Evolutionary conservation across 176 grass and related monocot species (phyloP), one percentile per base, ranked within the genome.

Genomic region (Areca catechu): DNA sequence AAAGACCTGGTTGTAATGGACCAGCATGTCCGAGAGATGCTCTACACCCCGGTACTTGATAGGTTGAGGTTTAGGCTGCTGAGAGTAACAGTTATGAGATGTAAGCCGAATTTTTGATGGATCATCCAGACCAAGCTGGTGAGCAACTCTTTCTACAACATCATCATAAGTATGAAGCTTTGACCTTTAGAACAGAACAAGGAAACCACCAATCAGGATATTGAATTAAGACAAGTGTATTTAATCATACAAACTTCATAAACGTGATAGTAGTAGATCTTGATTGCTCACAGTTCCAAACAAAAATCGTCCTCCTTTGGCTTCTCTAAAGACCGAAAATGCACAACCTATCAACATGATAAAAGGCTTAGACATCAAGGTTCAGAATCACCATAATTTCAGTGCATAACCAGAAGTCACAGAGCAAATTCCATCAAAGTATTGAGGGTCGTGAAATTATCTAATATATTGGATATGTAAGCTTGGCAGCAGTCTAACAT

Each of bases 61-160:
- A 10, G 86, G 80, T 71, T 96, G 91, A 20, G 91, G 91, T 76
- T 96, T 96, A 68, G 91, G 86, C 72, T 96, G 91, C 57, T 96
- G 91, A n/a, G 86, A 87, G 61, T 96, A 96, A 60, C 86, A 87
- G 66, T 90, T 96, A 76, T 90, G 83, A 53, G 86, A 79, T 62
- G 91, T 96, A 74, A 96, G 83, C 9, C 91, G 83, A 60, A 90
- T 87, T 83, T 96, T 96, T 5, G 86, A 65, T 65, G 91, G 80
- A 82, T 96, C 86, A 65, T 90, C 83, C 53, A 96, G 73, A 7
- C 72, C 68, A 34, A 96, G 78, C 17, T 87, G 76, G 15, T 17
- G 56, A n/a, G 83, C 80, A 66, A 96, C 86, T 74, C 68, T 84
- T 53, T 90, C 86, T 60, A 90, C 91, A 70, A 90, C 83, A 86